A percentile compares a stretch with the other conserved stretches of the same genome.
Conservation (phyloP, 176 grass and related monocot species). For the Triticum monococcum region DNA sequence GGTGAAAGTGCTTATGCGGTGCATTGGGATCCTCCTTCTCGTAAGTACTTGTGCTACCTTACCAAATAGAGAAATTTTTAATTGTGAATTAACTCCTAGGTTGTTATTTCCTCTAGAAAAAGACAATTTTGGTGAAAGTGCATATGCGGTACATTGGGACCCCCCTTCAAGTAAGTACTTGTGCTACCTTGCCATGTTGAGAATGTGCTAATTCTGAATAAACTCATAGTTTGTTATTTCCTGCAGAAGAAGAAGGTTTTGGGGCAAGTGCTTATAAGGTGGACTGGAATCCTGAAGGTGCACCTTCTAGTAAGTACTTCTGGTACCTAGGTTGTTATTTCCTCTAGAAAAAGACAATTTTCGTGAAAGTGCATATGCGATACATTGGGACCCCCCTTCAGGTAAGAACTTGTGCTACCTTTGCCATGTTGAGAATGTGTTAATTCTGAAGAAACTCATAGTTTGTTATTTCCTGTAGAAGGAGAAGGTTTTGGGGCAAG, state of each 20-base stretch:
- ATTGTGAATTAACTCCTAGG: not conserved
- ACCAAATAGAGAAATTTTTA: not conserved
- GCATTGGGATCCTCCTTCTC: not conserved
- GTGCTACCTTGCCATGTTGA: too few relatives aligned
- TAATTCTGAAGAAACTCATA: not conserved
- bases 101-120: too few relatives aligned
- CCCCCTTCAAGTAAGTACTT: too few relatives aligned
- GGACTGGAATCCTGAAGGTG: not conserved
- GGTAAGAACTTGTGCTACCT: not conserved
- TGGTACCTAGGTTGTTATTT: too few relatives aligned
- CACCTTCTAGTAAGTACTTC: not conserved
- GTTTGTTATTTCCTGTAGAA: not conserved
- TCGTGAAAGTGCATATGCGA: too few relatives aligned
- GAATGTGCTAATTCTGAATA: too few relatives aligned
- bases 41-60: not conserved
- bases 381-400: too few relatives aligned
- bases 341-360: too few relatives aligned
- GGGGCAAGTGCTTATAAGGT: not conserved
- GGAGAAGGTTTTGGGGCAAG: not conserved
- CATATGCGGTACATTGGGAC: too few relatives aligned
- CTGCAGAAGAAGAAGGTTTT: not conserved
- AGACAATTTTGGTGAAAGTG: too few relatives aligned
- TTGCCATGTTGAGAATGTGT: not conserved
- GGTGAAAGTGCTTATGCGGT: not conserved
- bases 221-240: too few relatives aligned